Evolutionary conservation across 805 yeast genomes (phyloP), one percentile per base, ranked within the genome.

Genomic region (Hyphopichia homilentoma): DNA sequence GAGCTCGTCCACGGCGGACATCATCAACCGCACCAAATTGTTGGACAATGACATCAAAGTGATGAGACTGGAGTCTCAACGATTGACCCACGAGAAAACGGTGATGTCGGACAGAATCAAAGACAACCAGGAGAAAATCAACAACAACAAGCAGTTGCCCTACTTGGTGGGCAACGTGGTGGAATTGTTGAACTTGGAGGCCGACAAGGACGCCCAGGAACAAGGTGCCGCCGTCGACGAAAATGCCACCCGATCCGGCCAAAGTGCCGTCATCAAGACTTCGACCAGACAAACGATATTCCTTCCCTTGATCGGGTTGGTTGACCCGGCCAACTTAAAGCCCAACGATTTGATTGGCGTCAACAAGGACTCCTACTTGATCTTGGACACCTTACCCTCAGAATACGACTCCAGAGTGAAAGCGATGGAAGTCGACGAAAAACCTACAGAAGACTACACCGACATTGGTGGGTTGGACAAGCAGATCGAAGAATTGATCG

Each of bases 341-440:
- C 99, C 99, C n/a, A 94, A 94, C 47, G 98, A 93, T 55, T 70
- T 93, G 48, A 94, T 93, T 38, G 98, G 99, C 50, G 98, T 93
- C 34, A 93, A 93, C 61, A 93, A 93, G 64, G 99, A 93, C 57
- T 85, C 96, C 6, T 93, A 89, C 55, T 73, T 93, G 45, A 84
- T 93, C 33, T 72, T 93, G 48, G 98, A 93, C 62, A 88, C 95
- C 6, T 70, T 93, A 44, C 98, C 98, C 7, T 88, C 96, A 2
- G 98, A 93, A 62, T 93, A 93, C 56, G 99, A 93, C 60, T 84
- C 95, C 34, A 77, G 98, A 50, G 99, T 93, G 32, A 93, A 93
- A 65, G 97, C 97, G 8, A 86, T 93, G 99, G 98, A 93, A 61
- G 98, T 93, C 32, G 99, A 93, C 57, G 98, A 93, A 65, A 89